phyloP scores from a whole-genome alignment of 2,329 filamentous ascomycete species.

The Fusarium ambrosium region DNA sequence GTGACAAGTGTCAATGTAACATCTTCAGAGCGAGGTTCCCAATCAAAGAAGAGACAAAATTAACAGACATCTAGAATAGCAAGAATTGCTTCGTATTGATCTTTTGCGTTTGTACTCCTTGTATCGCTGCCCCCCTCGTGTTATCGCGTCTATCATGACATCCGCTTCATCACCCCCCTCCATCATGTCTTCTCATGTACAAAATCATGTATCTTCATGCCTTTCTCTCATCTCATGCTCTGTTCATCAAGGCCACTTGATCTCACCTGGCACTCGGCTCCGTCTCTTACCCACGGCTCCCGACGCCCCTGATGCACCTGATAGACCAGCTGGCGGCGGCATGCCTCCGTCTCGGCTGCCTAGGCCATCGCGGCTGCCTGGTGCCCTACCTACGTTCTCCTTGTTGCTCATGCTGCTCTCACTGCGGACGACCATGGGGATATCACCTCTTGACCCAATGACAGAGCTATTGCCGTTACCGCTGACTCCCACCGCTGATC shows the following conservation, averaged over 20 bases:
- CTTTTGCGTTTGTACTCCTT: slow-evolving; percentile 13
- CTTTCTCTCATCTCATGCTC: slow-evolving; percentile 7
- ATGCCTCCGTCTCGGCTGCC: slow-evolving; percentile 40
- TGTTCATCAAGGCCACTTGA: slow-evolving; percentile 44
- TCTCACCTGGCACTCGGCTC: slow-evolving; percentile 44
- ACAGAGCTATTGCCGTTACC: slow-evolving; percentile 37
- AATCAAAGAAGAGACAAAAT: background rate
- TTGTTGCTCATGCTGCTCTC: slow-evolving; percentile 58
- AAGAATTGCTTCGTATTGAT: slow-evolving; percentile 27
- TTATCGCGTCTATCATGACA: slow-evolving; percentile 30
- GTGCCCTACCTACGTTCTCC: slow-evolving; percentile 51
- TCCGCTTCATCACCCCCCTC: background rate
- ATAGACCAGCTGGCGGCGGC: slow-evolving; percentile 29
- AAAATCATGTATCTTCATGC: slow-evolving; percentile 14
- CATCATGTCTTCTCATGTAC: slow-evolving; percentile 19
- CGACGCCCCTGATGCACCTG: slow-evolving; percentile 32
- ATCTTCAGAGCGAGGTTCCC: too few species aligned
- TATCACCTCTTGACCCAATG: slow-evolving; percentile 37
- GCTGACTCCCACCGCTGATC: slow-evolving; percentile 24
- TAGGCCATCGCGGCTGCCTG: slow-evolving; percentile 43
- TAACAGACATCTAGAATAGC: background rate
- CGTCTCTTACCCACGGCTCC: slow-evolving; percentile 44
- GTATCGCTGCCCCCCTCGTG: slow-evolving; percentile 4
- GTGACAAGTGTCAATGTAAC: too few species aligned
- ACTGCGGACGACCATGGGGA: slow-evolving; percentile 53